Evolutionary conservation across 1,284 basidiomycete species (phyloP).

Genomic region (Veloporphyrellus conicus): DNA sequence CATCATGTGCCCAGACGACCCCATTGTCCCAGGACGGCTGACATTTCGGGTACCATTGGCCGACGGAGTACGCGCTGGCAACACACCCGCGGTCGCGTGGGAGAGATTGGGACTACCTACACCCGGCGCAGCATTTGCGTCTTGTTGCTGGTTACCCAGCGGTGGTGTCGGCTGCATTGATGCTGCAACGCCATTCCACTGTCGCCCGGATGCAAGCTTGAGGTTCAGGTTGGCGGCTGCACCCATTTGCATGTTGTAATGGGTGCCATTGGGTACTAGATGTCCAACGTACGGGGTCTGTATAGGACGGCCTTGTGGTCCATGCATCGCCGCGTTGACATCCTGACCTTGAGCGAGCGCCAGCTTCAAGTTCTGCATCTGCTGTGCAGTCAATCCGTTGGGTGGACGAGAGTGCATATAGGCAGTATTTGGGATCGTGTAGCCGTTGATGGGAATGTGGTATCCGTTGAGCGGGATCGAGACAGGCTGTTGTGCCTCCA

Average conservation of each 20-base stretch:
- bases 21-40: conserved; percentile 34
- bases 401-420: conserved; percentile 33
- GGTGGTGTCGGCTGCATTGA: conserved; percentile 33
- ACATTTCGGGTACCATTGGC: conserved; percentile 50
- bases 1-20: conserved; percentile 33
- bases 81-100: conserved; percentile 33
- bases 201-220: conserved; percentile 41
- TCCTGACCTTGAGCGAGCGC: conserved; percentile 45
- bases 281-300: conserved; percentile 35
- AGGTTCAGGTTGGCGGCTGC: conserved; percentile 35
- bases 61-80: conserved; percentile 48
- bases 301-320: conserved; percentile 31
- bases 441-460: conserved; percentile 45
- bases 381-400: conserved; percentile 45
- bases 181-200: conserved; percentile 36
- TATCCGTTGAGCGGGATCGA: conserved; percentile 42
- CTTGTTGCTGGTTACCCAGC: conserved; percentile 26
- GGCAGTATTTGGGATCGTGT: conserved; percentile 34
- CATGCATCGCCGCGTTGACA: conserved; percentile 34
- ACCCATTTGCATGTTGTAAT: conserved; percentile 37
- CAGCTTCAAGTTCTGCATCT: conserved; percentile 53
- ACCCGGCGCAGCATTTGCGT: conserved; percentile 29
- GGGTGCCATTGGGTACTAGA: conserved; percentile 34
- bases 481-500: conserved; percentile 37
- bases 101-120: conserved; percentile 35